These are phyloP conservation scores for Fusarium acutatum DNA, from an alignment of 2,329 filamentous ascomycete genomes.

Conservation along the genomic window DNA sequence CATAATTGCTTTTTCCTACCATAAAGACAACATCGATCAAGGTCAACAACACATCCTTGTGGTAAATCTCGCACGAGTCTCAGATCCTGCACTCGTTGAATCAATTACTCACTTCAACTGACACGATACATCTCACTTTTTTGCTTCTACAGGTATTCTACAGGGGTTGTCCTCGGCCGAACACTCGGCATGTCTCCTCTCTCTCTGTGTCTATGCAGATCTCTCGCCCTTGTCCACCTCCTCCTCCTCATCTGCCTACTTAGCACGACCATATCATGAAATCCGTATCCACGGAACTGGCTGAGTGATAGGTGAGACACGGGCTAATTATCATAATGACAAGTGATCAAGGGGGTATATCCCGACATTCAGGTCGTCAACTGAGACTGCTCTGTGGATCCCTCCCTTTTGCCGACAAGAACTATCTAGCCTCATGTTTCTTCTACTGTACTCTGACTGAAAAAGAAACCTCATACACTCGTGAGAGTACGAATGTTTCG, in stretches of 20 bases:
- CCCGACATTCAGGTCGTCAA: conserved; percentile 32
- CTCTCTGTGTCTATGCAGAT: conserved; percentile 10
- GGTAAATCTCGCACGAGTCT: conserved; percentile 28
- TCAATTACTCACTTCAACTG: conserved; percentile 21
- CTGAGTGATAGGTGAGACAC: conserved; percentile 31
- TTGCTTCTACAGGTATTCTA: neutral
- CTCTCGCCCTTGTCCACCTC: conserved; percentile 17
- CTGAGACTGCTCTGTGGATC: conserved; percentile 24
- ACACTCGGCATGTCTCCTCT: conserved; percentile 1
- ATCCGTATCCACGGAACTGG: conserved; percentile 31
- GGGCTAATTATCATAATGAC: conserved; percentile 8
- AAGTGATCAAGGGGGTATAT: conserved; percentile 26
- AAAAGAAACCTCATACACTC: neutral
- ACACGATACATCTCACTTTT: conserved; percentile 5
- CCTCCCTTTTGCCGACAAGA: conserved; percentile 25
- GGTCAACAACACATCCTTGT: conserved; percentile 12
- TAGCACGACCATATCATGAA: neutral
- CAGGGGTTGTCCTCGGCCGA: conserved; percentile 20
- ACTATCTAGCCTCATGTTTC: conserved; percentile 8
- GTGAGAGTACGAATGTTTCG: neutral
- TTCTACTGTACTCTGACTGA: neutral
- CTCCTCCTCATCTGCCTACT: neutral
- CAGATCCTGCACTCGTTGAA: conserved; percentile 37
- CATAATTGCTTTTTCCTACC: conserved; percentile 15
- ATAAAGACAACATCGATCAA: neutral